phyloP scores from a whole-genome alignment of 805 yeast genomes.

The Wickerhamiella hasegawae region DNA sequence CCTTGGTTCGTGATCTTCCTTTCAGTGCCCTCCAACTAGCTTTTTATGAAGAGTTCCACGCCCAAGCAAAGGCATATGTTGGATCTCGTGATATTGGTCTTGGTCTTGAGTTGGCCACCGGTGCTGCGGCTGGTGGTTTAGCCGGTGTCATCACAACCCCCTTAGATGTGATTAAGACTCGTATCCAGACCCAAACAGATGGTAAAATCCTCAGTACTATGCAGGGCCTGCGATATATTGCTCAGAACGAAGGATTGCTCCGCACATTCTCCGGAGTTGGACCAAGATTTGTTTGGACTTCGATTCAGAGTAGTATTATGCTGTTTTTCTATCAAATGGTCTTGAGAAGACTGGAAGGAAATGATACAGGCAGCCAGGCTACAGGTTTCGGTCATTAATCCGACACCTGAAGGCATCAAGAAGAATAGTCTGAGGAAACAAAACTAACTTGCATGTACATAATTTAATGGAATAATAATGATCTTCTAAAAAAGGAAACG shows the following conservation, averaged over 20 bases:
- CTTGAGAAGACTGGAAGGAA: slow-evolving; percentile 34
- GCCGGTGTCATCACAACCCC: slow-evolving; percentile 88
- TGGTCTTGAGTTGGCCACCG: slow-evolving; percentile 57
- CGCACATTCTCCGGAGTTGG: slow-evolving; percentile 92
- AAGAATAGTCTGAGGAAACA: no score
- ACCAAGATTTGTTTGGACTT: slow-evolving; percentile 93
- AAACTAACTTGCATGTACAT: no score
- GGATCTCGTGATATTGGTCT: slow-evolving; percentile 22
- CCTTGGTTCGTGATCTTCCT: slow-evolving; percentile 82
- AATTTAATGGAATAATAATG: no score
- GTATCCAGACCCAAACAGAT: slow-evolving; percentile 70
- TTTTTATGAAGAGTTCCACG: slow-evolving; percentile 58
- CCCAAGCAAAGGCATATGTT: slow-evolving; percentile 19
- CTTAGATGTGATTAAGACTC: slow-evolving; percentile 76
- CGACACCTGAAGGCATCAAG: no score
- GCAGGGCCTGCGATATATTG: slow-evolving; percentile 39
- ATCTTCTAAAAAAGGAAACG: not conserved
- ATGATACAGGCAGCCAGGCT: not conserved
- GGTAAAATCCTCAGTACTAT: slow-evolving; percentile 30
- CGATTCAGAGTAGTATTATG: slow-evolving; percentile 90
- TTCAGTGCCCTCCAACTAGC: slow-evolving; percentile 94
- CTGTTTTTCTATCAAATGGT: slow-evolving; percentile 70
- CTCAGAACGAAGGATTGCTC: slow-evolving; percentile 53
- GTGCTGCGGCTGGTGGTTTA: slow-evolving; percentile 90
- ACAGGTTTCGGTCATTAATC: no score